Evolutionary conservation across 208 protist genomes (phyloP).

Genomic region (Wallacemonas rigidus): DNA sequence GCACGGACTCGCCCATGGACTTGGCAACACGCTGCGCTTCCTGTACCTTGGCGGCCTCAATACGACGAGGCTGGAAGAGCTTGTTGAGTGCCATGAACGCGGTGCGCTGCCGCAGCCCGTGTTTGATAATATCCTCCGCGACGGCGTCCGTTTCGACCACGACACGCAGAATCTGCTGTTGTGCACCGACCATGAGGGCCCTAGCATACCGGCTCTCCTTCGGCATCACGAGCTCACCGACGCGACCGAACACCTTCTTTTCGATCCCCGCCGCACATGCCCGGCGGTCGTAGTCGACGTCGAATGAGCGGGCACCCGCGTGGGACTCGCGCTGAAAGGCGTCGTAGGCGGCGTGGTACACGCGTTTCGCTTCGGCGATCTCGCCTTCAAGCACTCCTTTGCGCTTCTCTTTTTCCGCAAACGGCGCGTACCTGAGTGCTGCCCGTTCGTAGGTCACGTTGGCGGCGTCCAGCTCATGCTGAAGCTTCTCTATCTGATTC

Average conservation of each 20-base stretch:
- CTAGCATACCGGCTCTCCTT: constrained; percentile 60
- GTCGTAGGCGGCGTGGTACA: constrained; percentile 65
- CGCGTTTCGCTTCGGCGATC: constrained; percentile 46
- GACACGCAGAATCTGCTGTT: constrained; percentile 93
- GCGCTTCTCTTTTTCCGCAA: constrained; percentile 47
- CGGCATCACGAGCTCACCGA: constrained; percentile 94
- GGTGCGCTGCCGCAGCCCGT: constrained; percentile 91
- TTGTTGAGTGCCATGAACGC: constrained; percentile 99
- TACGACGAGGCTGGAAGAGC: constrained; percentile 31
- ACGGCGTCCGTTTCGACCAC: constrained; percentile 94
- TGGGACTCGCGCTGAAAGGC: constrained; percentile 59
- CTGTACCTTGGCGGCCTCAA: constrained; percentile 36
- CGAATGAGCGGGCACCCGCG: constrained; percentile 44
- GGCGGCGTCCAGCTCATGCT: constrained; percentile 35
- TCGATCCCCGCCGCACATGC: constrained; percentile 37
- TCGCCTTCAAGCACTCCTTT: constrained; percentile 40
- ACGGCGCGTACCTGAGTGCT: constrained; percentile 26
- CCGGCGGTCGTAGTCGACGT: constrained; percentile 71
- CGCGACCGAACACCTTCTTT: constrained; percentile 88
- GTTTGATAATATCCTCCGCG: constrained; percentile 94
- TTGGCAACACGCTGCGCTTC: constrained; percentile 42
- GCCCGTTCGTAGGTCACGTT: constrained; percentile 37
- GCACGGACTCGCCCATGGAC: constrained; percentile 40
- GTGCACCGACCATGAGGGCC: constrained; percentile 95
- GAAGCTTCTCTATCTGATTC: constrained; percentile 30